Evolutionary conservation across 2,329 filamentous ascomycete genomes (phyloP).

Genomic region (Fonsecaea pedrosoi): DNA sequence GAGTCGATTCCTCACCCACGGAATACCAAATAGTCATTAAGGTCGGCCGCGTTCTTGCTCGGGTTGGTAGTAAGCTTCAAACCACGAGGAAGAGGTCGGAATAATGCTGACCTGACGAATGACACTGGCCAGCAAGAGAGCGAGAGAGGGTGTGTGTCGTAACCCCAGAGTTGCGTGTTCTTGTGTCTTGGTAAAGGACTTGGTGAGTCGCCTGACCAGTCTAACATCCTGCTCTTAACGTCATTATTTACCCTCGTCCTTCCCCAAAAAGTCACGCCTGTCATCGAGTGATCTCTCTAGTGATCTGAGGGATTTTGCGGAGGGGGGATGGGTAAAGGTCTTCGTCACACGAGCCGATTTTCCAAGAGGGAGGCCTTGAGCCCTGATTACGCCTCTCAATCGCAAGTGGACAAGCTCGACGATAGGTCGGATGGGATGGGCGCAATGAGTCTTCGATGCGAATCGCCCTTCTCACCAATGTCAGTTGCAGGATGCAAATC

Average conservation of each 20-base stretch:
- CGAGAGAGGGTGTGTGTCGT: background rate
- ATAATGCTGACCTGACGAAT: background rate
- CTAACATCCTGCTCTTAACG: background rate
- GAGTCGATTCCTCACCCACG: background rate
- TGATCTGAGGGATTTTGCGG: background rate
- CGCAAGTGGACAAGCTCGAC: background rate
- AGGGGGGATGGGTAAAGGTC: background rate
- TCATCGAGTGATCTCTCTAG: background rate
- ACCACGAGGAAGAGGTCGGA: background rate
- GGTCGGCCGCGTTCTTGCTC: background rate
- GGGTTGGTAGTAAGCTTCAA: background rate
- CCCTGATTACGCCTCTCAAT: background rate
- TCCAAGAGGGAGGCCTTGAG: background rate
- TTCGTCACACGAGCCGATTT: background rate
- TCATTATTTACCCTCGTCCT: background rate
- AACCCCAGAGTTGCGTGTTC: background rate
- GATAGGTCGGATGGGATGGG: background rate
- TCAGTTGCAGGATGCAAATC: slow-evolving; percentile 3
- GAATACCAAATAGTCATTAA: background rate
- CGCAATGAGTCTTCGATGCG: background rate
- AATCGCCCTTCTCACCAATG: background rate
- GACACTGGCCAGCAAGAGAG: background rate
- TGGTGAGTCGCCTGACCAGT: background rate
- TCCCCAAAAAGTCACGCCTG: background rate
- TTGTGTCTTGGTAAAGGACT: background rate